Conservation (phyloP, 208 protist genomes). For the Acanthamoeba sp. region DNA sequence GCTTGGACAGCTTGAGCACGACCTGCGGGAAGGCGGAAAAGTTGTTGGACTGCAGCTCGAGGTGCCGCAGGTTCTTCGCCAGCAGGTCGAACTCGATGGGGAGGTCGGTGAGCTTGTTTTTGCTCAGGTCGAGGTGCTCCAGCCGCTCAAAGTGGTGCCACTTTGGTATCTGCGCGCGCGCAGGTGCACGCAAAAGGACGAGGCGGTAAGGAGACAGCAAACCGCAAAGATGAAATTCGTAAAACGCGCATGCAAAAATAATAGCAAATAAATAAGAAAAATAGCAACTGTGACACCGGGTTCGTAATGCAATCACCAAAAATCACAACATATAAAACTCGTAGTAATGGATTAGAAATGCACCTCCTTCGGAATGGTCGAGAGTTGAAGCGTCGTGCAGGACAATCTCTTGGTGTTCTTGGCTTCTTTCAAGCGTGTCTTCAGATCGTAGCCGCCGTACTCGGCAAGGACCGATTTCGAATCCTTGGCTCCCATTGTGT, state of each 20-base stretch:
- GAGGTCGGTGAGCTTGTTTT: neutral
- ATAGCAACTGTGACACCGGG: too few relatives aligned
- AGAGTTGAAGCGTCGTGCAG: neutral
- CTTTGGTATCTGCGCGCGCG: neutral
- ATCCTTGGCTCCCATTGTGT: neutral
- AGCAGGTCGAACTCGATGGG: neutral
- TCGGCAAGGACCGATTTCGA: neutral
- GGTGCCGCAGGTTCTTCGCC: neutral
- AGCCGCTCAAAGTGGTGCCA: neutral
- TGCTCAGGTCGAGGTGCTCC: neutral
- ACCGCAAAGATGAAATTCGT: too few relatives aligned
- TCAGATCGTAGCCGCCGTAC: neutral
- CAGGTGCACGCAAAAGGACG: neutral
- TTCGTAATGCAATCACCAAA: too few relatives aligned
- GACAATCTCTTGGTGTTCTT: neutral
- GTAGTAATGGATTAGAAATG: too few relatives aligned
- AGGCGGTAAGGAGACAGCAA: too few relatives aligned
- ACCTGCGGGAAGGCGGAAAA: neutral
- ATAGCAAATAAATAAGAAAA: too few relatives aligned
- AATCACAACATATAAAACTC: too few relatives aligned
- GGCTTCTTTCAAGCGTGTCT: neutral
- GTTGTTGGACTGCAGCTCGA: neutral
- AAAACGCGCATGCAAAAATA: too few relatives aligned
- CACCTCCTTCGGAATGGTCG: neutral
- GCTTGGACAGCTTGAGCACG: neutral